Evolutionary conservation across 1,284 basidiomycete species (phyloP), one percentile per base, ranked within the genome.

Genomic region (Puccinia novopanici): DNA sequence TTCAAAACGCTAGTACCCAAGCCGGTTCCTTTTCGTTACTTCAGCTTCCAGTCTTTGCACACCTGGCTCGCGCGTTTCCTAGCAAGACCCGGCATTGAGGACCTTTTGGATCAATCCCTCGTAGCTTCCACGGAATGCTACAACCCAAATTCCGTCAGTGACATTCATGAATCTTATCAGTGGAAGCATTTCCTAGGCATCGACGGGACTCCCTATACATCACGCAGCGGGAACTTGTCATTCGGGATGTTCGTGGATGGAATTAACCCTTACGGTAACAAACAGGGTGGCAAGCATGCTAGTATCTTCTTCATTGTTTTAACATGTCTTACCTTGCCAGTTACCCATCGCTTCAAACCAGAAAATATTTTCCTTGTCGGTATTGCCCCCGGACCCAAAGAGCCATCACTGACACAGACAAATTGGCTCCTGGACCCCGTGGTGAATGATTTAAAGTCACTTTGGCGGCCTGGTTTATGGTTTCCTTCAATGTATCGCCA

Each of bases 391-490:
- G 75, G 75, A 8, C 75, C 75, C 8, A 67, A 70, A 27, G 75
- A 78, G 34, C 75, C 75, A 12, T 78, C 65, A 0, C 52, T 78
- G 3, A 54, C 63, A 24, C 63, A 78, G 59, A 59, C 37, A 10
- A 78, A 78, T 9, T 78, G 75, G 75, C 19, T 78, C 0, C 24
- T 78, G n/a, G 42, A 30, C 0, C 75, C 65, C 0, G 19, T 70
- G 27, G 75, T 70, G 12, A 40, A 67, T n/a, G 34, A 70, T 8
- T 40, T 70, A 15, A 57, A 70, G 17, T 8, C 15, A 15, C 82
- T 86, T 52, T 87, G 85, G 84, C 37, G 22, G 22, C 67, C 77
- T 19, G 87, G 87, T 0, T 79, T 86, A 8, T 80, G 4, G 12
- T 2, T 77, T 50, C 34, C 40, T 12, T 34, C 8, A 55, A 52